Percentiles rank a stretch among this genome's conserved stretches.
Evolutionary conservation across 2,329 filamentous ascomycete genomes (phyloP).

Genomic region (Ceratocystis ficicola): DNA sequence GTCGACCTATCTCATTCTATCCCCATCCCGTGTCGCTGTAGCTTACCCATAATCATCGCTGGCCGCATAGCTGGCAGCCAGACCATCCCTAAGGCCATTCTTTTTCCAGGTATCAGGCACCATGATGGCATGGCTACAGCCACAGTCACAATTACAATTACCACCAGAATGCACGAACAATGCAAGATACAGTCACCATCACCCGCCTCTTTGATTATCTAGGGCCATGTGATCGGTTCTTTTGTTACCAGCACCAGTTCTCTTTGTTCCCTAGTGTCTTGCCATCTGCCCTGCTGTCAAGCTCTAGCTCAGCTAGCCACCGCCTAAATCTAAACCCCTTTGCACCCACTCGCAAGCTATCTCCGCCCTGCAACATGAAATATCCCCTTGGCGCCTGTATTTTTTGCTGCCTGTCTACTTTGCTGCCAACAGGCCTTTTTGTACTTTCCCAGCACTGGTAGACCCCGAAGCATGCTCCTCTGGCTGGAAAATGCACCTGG

Average conservation of each 20-base stretch:
- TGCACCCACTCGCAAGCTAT: neutral
- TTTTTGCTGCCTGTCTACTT: neutral
- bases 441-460: neutral
- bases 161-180: no score
- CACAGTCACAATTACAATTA: neutral
- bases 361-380: neutral
- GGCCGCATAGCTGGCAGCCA: conserved; percentile 1
- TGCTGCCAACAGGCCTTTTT: neutral
- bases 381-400: neutral
- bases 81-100: neutral
- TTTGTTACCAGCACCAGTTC: neutral
- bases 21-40: neutral
- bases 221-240: neutral
- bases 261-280: no score
- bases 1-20: neutral
- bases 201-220: no score
- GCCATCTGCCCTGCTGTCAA: neutral
- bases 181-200: neutral
- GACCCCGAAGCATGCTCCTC: no score
- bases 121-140: neutral
- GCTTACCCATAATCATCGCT: neutral
- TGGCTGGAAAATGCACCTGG: no score
- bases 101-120: neutral
- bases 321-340: neutral
- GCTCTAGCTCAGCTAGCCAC: neutral